Evolutionary conservation across 306 rosid genomes (phyloP).

Genomic region (Adenanthera pavonina): DNA sequence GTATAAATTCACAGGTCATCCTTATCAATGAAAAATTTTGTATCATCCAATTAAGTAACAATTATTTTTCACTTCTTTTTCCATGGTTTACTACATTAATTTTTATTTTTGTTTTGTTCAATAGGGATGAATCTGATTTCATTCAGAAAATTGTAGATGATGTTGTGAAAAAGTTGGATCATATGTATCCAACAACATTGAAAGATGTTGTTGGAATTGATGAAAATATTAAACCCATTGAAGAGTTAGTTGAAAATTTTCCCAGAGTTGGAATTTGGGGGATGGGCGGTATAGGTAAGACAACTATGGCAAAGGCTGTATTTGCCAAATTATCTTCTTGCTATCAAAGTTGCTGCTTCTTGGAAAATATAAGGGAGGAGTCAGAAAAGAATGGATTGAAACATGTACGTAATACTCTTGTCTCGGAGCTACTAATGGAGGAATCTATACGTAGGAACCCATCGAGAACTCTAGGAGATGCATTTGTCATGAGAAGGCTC

Average conservation of each 20-base stretch:
- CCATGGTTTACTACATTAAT: neutral
- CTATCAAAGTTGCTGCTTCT: slow-evolving; percentile 23
- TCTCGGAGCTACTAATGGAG: neutral
- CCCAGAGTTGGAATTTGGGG: slow-evolving; percentile 49
- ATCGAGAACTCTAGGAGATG: neutral
- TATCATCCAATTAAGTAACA: too few relatives aligned
- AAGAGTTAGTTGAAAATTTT: neutral
- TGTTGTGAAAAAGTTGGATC: neutral
- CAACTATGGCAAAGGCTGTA: slow-evolving; percentile 26
- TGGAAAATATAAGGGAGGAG: neutral
- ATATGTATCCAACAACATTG: neutral
- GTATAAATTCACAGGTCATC: too few relatives aligned
- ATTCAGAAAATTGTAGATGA: slow-evolving; percentile 21
- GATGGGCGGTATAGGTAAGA: slow-evolving; percentile 27
- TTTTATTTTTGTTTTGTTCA: neutral
- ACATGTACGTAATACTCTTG: neutral
- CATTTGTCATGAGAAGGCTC: neutral
- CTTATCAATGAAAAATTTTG: too few relatives aligned
- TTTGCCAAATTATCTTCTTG: neutral
- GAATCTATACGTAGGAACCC: neutral
- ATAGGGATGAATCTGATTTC: slow-evolving; percentile 3
- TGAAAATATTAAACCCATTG: neutral
- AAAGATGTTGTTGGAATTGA: slow-evolving; percentile 9
- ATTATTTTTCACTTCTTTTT: too few relatives aligned
- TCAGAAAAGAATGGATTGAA: neutral